These are phyloP conservation scores for Plasmodium sp. DNA, from an alignment of 169 alveolate genomes.

Conservation along the genomic window DNA sequence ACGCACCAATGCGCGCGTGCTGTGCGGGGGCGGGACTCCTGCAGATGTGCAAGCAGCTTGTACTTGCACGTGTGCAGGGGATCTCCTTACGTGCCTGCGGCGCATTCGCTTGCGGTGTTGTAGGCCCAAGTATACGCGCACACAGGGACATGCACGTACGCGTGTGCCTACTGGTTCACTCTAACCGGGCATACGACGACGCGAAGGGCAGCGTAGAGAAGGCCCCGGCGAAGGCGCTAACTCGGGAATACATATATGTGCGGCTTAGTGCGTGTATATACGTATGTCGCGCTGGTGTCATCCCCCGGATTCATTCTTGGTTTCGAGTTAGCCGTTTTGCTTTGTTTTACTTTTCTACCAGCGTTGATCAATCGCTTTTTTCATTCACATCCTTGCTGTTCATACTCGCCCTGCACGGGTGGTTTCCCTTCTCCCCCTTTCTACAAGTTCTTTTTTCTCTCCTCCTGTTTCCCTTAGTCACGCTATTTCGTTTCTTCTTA, in stretches of 20 bases:
- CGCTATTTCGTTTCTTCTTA: not conserved
- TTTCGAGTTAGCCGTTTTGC: not conserved
- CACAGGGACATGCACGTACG: not conserved
- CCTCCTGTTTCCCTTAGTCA: not conserved
- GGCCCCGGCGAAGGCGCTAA: not conserved
- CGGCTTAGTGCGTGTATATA: not conserved
- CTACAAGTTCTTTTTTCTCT: not conserved
- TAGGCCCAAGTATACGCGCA: not conserved
- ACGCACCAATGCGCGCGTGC: not conserved
- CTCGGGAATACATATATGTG: not conserved
- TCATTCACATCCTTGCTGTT: not conserved
- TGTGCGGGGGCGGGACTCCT: not conserved
- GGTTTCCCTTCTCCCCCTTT: not conserved
- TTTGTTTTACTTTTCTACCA: not conserved
- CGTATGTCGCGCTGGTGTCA: not conserved
- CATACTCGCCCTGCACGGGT: not conserved
- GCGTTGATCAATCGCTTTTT: not conserved
- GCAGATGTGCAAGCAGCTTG: not conserved
- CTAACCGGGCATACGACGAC: not conserved
- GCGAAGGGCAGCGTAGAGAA: not conserved
- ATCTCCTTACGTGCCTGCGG: not conserved
- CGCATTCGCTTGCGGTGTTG: not conserved
- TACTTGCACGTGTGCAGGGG: not conserved
- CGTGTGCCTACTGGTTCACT: not conserved
- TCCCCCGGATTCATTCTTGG: not conserved